These are phyloP conservation scores for Tetrahymena borealis DNA, from an alignment of 73 alveolate genomes.

Conservation along the genomic window DNA sequence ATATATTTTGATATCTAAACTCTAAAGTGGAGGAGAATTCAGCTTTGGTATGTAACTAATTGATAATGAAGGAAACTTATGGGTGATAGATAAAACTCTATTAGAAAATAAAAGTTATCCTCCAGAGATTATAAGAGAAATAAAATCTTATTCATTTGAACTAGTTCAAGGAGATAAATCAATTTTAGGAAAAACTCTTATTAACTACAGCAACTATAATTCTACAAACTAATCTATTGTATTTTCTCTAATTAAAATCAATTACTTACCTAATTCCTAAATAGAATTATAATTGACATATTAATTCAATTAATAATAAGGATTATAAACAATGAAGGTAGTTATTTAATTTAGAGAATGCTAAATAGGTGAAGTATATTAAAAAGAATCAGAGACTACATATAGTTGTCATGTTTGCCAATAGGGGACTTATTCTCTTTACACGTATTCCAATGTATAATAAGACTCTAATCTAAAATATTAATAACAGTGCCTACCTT, in stretches of 20 bases:
- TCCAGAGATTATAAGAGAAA: not conserved
- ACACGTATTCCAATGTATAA: not conserved
- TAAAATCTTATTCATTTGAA: not conserved
- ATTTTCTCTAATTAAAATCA: not conserved
- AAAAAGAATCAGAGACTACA: not conserved
- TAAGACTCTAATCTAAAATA: too few relatives aligned
- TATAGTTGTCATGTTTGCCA: not conserved
- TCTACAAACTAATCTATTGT: not conserved
- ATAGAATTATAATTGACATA: not conserved
- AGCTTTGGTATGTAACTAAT: not conserved
- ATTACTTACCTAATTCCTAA: not conserved
- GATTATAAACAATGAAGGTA: not conserved
- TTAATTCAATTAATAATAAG: not conserved
- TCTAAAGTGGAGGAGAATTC: not conserved
- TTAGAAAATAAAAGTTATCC: not conserved
- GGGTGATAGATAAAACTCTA: not conserved
- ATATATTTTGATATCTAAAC: not conserved
- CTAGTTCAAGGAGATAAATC: not conserved
- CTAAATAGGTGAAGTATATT: not conserved
- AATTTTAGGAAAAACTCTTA: not conserved
- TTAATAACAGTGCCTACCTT: not conserved
- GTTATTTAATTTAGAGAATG: not conserved
- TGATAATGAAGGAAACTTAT: not conserved
- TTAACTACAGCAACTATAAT: not conserved
- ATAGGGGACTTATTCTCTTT: not conserved